Conservation (phyloP, 2,329 filamentous ascomycete genomes). For the Davidsoniella virescens region DNA sequence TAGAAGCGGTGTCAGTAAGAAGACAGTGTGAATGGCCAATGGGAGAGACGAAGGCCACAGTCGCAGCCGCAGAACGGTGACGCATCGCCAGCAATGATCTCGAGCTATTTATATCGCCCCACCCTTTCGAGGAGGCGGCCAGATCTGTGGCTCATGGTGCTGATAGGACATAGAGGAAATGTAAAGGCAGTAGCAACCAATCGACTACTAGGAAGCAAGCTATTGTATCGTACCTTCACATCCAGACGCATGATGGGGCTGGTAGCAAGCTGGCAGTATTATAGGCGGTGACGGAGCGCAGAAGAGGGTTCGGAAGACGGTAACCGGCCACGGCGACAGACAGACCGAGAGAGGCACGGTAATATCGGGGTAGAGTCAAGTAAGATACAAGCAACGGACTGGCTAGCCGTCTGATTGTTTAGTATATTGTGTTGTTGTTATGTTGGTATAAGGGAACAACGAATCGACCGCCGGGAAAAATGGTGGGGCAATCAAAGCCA, state of each 20-base stretch:
- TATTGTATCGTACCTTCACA: constrained; percentile 13
- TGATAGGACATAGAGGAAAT: not conserved
- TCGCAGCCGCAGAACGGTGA: no score
- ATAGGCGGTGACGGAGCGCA: not conserved
- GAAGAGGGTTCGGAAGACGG: not conserved
- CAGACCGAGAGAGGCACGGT: not conserved
- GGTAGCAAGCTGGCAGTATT: not conserved
- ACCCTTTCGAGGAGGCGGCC: not conserved
- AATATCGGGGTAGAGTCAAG: not conserved
- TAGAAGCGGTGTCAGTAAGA: constrained; percentile 1
- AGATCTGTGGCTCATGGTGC: not conserved
- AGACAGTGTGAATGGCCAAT: not conserved
- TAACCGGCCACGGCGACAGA: no score
- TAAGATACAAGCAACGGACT: not conserved
- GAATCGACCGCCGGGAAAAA: not conserved
- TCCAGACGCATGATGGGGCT: constrained; percentile 15
- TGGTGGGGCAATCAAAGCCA: constrained; percentile 5
- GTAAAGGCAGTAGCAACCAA: not conserved
- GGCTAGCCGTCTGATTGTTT: not conserved
- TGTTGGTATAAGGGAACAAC: not conserved
- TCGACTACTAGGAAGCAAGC: no score
- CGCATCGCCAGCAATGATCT: no score
- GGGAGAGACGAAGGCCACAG: not conserved
- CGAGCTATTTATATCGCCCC: not conserved
- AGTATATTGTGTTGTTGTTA: not conserved